Conservation (phyloP, 2,329 filamentous ascomycete species). For the Chaetomiaceae sp. region DNA sequence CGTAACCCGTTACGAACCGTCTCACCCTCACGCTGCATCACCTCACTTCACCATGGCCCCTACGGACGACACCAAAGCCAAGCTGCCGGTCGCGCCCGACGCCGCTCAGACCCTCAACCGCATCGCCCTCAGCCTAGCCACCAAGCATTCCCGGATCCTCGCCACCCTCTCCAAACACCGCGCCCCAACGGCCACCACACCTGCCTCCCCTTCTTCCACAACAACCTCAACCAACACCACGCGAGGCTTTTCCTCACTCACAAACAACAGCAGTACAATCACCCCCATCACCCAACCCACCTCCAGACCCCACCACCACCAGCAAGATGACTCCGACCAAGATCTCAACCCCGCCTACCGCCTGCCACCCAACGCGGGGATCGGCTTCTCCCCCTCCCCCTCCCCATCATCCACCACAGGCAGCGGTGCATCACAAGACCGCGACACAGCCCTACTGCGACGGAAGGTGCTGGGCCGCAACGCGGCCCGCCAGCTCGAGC, state of each 20-base stretch:
- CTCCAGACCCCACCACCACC: not conserved
- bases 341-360: slow-evolving; percentile 20
- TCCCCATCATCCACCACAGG: slow-evolving; percentile 3
- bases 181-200: slow-evolving; percentile 8
- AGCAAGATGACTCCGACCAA: slow-evolving; percentile 12
- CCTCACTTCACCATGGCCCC: not conserved
- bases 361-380: slow-evolving; percentile 32
- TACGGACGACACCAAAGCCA: slow-evolving; percentile 6
- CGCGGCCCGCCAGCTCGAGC: slow-evolving; percentile 31
- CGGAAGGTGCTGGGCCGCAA: slow-evolving; percentile 16
- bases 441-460: slow-evolving; percentile 23
- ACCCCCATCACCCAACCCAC: not conserved
- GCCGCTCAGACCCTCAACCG: slow-evolving; percentile 37
- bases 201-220: slow-evolving; percentile 1
- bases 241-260: slow-evolving; percentile 2
- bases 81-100: slow-evolving; percentile 24
- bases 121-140: slow-evolving; percentile 35
- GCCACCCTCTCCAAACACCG: slow-evolving; percentile 24
- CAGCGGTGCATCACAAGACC: slow-evolving; percentile 21
- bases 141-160: slow-evolving; percentile 32
- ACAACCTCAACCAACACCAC: not conserved
- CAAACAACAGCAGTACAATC: not conserved
- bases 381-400: slow-evolving; percentile 32
- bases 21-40: not conserved
- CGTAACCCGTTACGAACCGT: not conserved